Percentiles rank a stretch among this genome's conserved stretches.
phyloP scores from a whole-genome alignment of 2,329 filamentous ascomycete species.

The Hypoxylon sp. region DNA sequence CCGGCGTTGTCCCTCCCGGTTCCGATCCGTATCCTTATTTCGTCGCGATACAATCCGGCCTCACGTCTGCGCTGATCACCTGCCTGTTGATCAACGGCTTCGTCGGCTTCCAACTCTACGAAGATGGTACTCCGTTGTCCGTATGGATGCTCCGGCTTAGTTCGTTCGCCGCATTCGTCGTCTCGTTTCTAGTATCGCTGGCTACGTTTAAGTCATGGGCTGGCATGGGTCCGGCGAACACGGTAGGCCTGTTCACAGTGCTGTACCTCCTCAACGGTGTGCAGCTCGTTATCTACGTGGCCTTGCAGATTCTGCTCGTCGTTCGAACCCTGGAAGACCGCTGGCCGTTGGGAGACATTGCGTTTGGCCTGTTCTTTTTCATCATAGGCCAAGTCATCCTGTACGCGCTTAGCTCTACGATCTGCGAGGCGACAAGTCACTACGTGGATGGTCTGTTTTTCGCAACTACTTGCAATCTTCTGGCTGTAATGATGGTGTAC shows the following conservation, averaged over 20 bases:
- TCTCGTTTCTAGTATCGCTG: constrained; percentile 88
- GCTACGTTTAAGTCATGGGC: constrained; percentile 94
- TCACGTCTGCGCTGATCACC: constrained; percentile 86
- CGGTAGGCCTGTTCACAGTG: constrained; percentile 89
- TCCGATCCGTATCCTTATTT: constrained; percentile 90
- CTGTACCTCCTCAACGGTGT: constrained; percentile 92
- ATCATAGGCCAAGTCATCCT: constrained; percentile 91
- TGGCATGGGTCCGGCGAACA: constrained; percentile 86
- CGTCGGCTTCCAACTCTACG: constrained; percentile 97
- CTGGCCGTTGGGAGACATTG: constrained; percentile 93
- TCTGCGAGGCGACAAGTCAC: constrained; percentile 87
- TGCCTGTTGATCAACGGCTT: constrained; percentile 97
- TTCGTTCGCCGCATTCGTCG: constrained; percentile 83
- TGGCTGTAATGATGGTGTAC: constrained; percentile 99
- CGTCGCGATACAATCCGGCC: constrained; percentile 85
- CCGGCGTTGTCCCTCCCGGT: constrained; percentile 89
- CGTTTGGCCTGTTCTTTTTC: constrained; percentile 92
- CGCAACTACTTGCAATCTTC: constrained; percentile 90
- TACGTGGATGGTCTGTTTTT: constrained; percentile 97
- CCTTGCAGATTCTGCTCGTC: constrained; percentile 90
- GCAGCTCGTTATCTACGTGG: constrained; percentile 85
- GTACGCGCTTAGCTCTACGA: constrained; percentile 87
- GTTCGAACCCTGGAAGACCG: constrained; percentile 91
- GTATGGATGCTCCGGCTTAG: constrained; percentile 90
- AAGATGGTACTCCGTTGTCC: constrained; percentile 93